Evolutionary conservation across 192 early-diverging fungal genomes (phyloP).

Genomic region (Podochytrium sp.): DNA sequence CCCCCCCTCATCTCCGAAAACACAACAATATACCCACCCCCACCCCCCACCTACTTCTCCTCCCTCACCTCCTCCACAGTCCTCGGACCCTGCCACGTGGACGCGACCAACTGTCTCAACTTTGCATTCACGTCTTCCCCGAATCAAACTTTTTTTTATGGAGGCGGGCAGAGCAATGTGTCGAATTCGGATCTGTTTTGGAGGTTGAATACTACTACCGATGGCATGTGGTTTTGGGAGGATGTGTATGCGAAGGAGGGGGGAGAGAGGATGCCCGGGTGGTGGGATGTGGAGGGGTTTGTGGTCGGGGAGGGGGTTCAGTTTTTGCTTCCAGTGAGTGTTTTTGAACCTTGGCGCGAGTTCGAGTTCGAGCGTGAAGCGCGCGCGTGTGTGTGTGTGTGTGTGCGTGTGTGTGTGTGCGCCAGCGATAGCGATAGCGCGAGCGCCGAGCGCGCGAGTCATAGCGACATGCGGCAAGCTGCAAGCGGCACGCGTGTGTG

Average conservation of each 20-base stretch:
- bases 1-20: no score
- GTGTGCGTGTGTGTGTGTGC: no score
- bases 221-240: slow-evolving; percentile 27
- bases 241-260: no score
- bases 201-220: not conserved
- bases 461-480: no score
- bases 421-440: no score
- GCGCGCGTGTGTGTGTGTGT: no score
- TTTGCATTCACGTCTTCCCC: not conserved
- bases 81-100: slow-evolving; percentile 3
- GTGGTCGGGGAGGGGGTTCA: no score
- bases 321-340: no score
- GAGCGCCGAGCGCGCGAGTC: no score
- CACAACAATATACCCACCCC: not conserved
- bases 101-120: slow-evolving; percentile 8
- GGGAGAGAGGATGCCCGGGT: slow-evolving; percentile 1
- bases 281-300: not conserved
- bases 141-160: not conserved
- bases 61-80: not conserved
- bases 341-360: no score
- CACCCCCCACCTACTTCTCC: not conserved
- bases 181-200: slow-evolving; percentile 4
- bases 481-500: no score
- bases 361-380: no score
- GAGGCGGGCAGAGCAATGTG: slow-evolving; percentile 10